Evolutionary conservation across 2,329 filamentous ascomycete species (phyloP).

Genomic region (Verticillium alfalfae): DNA sequence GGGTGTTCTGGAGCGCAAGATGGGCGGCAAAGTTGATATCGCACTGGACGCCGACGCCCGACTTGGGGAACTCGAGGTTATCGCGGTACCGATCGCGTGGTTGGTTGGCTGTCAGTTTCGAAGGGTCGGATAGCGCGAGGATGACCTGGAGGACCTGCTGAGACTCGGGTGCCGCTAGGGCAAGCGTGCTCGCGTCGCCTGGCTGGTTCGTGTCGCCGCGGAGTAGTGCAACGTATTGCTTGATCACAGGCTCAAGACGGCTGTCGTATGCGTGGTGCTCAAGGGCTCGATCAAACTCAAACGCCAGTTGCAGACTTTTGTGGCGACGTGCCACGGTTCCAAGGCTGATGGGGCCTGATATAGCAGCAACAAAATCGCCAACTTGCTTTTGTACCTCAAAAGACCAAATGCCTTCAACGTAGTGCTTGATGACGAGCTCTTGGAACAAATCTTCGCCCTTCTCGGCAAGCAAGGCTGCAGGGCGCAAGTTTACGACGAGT

Average conservation of each 20-base stretch:
- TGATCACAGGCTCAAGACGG: slow-evolving; percentile 26
- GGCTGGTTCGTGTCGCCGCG: slow-evolving; percentile 25
- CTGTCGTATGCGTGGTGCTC: slow-evolving; percentile 38
- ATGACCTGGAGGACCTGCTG: slow-evolving; percentile 30
- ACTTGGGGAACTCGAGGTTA: slow-evolving; percentile 71
- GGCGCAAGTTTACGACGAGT: slow-evolving; percentile 21
- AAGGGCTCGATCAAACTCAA: slow-evolving; percentile 49
- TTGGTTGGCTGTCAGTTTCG: slow-evolving; percentile 43
- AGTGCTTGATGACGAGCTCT: slow-evolving; percentile 30
- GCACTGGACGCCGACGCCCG: slow-evolving; percentile 75
- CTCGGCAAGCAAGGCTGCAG: slow-evolving; percentile 5
- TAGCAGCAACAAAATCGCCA: slow-evolving; percentile 5
- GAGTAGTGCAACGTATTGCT: slow-evolving; percentile 46
- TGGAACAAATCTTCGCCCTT: slow-evolving; percentile 4
- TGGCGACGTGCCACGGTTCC: slow-evolving; percentile 41
- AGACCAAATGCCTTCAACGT: slow-evolving; percentile 47
- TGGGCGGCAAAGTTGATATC: slow-evolving; percentile 90
- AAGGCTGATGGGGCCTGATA: slow-evolving; percentile 22
- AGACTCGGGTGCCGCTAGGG: background rate
- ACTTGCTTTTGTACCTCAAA: slow-evolving; percentile 31
- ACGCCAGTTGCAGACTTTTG: slow-evolving; percentile 49
- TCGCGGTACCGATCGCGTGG: slow-evolving; percentile 50
- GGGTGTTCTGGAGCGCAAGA: slow-evolving; percentile 77
- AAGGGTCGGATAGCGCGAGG: slow-evolving; percentile 40
- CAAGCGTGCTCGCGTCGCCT: slow-evolving; percentile 17